Conservation (phyloP, 108 stramenopile species). For the Cafeteria roenbergensis region DNA sequence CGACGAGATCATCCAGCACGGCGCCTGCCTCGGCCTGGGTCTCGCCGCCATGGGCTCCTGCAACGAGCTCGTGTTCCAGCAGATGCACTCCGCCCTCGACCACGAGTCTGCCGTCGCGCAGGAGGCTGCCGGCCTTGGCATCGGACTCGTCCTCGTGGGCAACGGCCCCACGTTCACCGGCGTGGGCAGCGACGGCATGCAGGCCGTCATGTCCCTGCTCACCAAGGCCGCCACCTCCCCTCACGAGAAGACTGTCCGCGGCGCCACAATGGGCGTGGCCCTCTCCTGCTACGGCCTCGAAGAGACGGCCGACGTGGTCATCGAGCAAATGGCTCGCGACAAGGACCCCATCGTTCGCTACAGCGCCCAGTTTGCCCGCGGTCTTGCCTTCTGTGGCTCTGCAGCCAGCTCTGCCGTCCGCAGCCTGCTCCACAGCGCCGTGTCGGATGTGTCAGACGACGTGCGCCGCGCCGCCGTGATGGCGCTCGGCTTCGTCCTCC, state of each 20-base stretch:
- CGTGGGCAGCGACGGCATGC: conserved; percentile 38
- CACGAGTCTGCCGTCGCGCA: conserved; percentile 90
- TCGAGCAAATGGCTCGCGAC: conserved; percentile 82
- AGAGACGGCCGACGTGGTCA: conserved; percentile 80
- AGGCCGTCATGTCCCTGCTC: conserved; percentile 69
- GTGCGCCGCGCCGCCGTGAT: conserved; percentile 94
- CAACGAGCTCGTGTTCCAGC: conserved; percentile 60
- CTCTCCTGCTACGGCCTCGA: conserved; percentile 86
- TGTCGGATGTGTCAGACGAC: conserved; percentile 92
- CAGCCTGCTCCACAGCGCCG: conserved; percentile 86
- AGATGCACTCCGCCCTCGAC: conserved; percentile 77
- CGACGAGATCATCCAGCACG: conserved; percentile 88
- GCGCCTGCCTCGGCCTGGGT: conserved; percentile 92
- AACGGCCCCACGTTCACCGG: conserved; percentile 61
- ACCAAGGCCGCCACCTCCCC: conserved; percentile 85
- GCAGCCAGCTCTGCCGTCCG: conserved; percentile 86
- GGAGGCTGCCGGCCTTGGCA: conserved; percentile 90
- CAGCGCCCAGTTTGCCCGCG: conserved; percentile 88
- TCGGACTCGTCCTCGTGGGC: conserved; percentile 89
- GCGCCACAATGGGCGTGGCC: conserved; percentile 81
- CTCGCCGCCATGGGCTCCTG: conserved; percentile 82
- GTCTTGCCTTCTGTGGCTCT: conserved; percentile 90
- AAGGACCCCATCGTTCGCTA: conserved; percentile 92
- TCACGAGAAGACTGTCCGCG: conserved; percentile 98
- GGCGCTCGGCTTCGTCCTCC: conserved; percentile 87